Evolutionary conservation across 139 green algal species (phyloP), one percentile per base, ranked within the genome.

Genomic region (Chlorella sp.): DNA sequence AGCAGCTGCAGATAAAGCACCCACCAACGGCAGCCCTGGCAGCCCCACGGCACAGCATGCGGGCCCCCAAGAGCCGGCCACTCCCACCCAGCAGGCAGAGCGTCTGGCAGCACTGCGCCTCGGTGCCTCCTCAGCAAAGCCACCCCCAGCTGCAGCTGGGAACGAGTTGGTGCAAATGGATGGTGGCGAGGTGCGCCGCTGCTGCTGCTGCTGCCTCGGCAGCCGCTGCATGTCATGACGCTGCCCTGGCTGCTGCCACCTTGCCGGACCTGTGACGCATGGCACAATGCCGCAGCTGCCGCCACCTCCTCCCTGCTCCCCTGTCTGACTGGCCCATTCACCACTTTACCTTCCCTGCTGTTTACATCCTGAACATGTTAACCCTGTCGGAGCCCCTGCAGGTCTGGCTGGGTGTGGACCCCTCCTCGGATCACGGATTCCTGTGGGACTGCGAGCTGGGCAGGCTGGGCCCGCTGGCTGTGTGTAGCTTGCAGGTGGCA

Each of bases 401-500:
- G 66, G 89, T 95, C 1, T 37, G 18, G 26, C 75, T 96, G 64
- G 94, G 94, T 11, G 53, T 90, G 26, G 80, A 60, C 30, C 39
- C 88, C 1, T 71, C 81, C 19, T n/a, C 76, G n/a, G 34, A 32
- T 34, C 80, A 66, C 4, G 86, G 89, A 28, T 96, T 96, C 89
- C 71, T 90, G 28, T 96, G 94, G 94, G 94, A 96, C 90, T 96
- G 95, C 61, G 94, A 96, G 83, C 81, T 92, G 37, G 94, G 94
- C 14, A 37, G 48, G 26, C 40, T 69, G 40, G 42, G 28, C 28
- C 61, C 69, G 7, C 32, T 81, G 77, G 36, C 68, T 15, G 83
- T 93, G 48, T 39, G 48, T 0, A 42, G 28, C 30, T 92, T 97
- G 76, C 3, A 61, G 1, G 79, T 95, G 21, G 84, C 75, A 22